These are phyloP conservation scores for Punica granatum DNA, from an alignment of 345 rosid genomes.

Conservation along the genomic window DNA sequence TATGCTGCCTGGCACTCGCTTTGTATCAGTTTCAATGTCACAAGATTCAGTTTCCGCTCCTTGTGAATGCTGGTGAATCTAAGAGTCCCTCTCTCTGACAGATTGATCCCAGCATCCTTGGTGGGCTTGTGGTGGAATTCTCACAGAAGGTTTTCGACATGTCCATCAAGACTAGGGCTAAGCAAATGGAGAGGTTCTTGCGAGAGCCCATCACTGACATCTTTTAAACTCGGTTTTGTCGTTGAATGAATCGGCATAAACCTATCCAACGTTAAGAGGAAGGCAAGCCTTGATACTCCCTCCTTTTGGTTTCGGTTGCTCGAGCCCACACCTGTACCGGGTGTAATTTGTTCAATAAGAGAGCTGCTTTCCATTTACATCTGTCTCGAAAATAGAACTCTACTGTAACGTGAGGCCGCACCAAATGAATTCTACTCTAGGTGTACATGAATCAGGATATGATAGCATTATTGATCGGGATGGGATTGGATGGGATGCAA, in stretches of 20 bases:
- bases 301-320: not conserved
- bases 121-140: conserved; percentile 85
- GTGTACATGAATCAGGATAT: too few species aligned
- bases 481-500: too few species aligned
- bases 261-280: not conserved
- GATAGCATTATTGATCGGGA: too few species aligned
- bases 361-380: not conserved
- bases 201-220: conserved; percentile 42
- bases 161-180: conserved; percentile 87
- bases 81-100: conserved; percentile 17
- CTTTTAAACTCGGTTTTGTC: not conserved
- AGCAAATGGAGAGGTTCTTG: conserved; percentile 90
- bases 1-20: conserved; percentile 14
- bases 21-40: not conserved
- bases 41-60: not conserved
- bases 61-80: not conserved
- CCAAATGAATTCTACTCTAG: too few species aligned
- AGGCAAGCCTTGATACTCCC: not conserved
- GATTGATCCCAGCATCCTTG: conserved; percentile 90
- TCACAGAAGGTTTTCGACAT: conserved; percentile 86
- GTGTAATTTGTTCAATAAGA: not conserved
- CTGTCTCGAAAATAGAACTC: not conserved
- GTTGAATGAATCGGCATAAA: not conserved
- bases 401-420: too few species aligned
- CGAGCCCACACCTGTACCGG: not conserved